Evolutionary conservation across 352 stramenopile genomes (phyloP), one percentile per base, ranked within the genome.

Genomic region (Globisporangium echinulatum): DNA sequence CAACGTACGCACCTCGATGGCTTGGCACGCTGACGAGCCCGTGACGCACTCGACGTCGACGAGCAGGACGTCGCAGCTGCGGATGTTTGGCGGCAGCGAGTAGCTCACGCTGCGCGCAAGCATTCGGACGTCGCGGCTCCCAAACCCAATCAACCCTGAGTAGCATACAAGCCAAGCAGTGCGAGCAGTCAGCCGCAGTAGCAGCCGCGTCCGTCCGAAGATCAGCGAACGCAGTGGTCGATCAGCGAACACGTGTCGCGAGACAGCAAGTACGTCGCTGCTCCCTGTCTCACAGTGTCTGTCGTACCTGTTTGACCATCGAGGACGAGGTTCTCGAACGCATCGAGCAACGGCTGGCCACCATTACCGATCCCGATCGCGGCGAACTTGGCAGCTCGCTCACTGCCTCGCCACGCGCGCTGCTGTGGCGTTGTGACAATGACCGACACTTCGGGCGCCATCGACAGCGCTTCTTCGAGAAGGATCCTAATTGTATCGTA

Each of bases 21-120:
- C 58, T 54, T 58, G 58, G 36, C 47, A 57, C 10, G 44, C 58
- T 10, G 58, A 54, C 7, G 36, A 19, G 19, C 51, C 58, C n/a
- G 58, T 64, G 11, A 64, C 44, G 38, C 58, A 64, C 25, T 64
- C 58, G 13, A 33, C 54, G 11, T 64, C 58, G 37, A 39, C 17
- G 10, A 64, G 58, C n/a, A 64, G 5, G 33, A 64, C 51, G 52
- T 64, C 58, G 19, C 8, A 55, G 1, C 36, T 10, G 3, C 25
- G 51, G 3, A 55, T 4, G 39, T 37, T 53, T 5, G 44, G 19
- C 7, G 58, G 58, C 1, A 64, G 43, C 7, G 52, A 59, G 17
- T 59, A 59, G 42, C 50, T 64, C 36, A 59, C 15, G 15, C 14
- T 33, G 1, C 51, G 55, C 3, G 58, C 51, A 9, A 54, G 51